phyloP scores from a whole-genome alignment of 306 rosid species.

The Pterocarpus santalinus region DNA sequence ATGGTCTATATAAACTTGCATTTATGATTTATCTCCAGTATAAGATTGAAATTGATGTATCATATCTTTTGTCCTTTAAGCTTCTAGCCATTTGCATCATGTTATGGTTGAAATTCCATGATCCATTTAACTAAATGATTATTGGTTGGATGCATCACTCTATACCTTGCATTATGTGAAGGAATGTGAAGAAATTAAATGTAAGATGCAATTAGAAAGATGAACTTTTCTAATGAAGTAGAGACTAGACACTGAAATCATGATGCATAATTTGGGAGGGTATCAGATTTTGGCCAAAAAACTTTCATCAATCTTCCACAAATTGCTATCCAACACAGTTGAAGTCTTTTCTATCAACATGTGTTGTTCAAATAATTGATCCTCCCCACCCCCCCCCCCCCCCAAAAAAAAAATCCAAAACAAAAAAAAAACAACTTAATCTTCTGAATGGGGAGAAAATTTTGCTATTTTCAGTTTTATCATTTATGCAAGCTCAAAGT shows the following conservation, averaged over 20 bases:
- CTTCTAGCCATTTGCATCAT: conserved; percentile 2
- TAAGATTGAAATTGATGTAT: background rate
- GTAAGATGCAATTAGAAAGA: background rate
- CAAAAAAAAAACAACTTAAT: background rate
- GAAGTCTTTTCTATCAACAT: background rate
- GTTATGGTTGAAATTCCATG: background rate
- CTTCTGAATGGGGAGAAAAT: background rate
- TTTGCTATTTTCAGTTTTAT: background rate
- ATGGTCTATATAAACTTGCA: background rate
- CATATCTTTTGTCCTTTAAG: background rate
- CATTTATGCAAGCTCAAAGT: background rate
- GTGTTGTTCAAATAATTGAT: background rate
- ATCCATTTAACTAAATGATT: background rate
- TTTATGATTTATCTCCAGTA: too few relatives aligned
- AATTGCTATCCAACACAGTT: background rate
- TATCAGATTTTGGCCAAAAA: background rate
- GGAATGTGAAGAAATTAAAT: too few relatives aligned
- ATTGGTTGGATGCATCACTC: background rate
- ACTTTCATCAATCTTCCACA: background rate
- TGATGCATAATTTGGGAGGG: background rate
- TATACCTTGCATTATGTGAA: too few relatives aligned
- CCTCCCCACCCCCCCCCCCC: background rate
- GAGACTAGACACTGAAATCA: background rate
- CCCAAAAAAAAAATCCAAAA: background rate
- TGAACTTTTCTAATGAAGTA: background rate